These are phyloP conservation scores for Furcasterigmium furcatum DNA, from an alignment of 2,329 filamentous ascomycete genomes.

Conservation along the genomic window DNA sequence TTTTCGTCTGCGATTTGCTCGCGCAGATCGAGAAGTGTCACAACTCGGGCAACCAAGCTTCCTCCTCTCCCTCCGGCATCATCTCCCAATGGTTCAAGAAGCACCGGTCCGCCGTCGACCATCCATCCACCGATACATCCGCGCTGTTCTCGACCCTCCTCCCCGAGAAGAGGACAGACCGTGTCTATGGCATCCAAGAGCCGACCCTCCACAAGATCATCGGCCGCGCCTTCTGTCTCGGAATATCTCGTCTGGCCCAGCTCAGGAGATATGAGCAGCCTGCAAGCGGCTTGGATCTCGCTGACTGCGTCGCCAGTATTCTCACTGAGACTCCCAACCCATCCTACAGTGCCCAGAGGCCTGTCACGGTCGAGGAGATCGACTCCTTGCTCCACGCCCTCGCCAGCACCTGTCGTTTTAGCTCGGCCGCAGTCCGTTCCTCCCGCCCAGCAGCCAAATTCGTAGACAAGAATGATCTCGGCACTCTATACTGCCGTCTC, in stretches of 20 bases:
- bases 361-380: slow-evolving; percentile 68
- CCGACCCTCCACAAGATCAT: slow-evolving; percentile 63
- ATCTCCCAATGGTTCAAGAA: slow-evolving; percentile 66
- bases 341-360: slow-evolving; percentile 21
- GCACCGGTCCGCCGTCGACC: slow-evolving; percentile 57
- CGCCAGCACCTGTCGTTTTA: slow-evolving; percentile 68
- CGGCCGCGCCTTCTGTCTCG: slow-evolving; percentile 60
- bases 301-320: slow-evolving; percentile 9
- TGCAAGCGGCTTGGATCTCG: slow-evolving; percentile 59
- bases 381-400: slow-evolving; percentile 63
- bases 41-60: slow-evolving; percentile 21
- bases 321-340: slow-evolving; percentile 46
- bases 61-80: slow-evolving; percentile 21
- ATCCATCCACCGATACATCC: slow-evolving; percentile 50
- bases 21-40: slow-evolving; percentile 56
- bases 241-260: slow-evolving; percentile 55
- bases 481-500: slow-evolving; percentile 55
- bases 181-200: slow-evolving; percentile 70
- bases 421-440: slow-evolving; percentile 57
- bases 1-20: slow-evolving; percentile 70
- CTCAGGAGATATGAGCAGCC: slow-evolving; percentile 60
- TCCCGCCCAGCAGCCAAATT: slow-evolving; percentile 18
- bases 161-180: slow-evolving; percentile 72
- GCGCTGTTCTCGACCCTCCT: slow-evolving; percentile 74
- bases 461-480: slow-evolving; percentile 42